A percentile compares a stretch with the other conserved stretches of the same genome.
These are phyloP conservation scores for Tolypocladium ovalisporum DNA, from an alignment of 2,329 filamentous ascomycete species.

Conservation along the genomic window DNA sequence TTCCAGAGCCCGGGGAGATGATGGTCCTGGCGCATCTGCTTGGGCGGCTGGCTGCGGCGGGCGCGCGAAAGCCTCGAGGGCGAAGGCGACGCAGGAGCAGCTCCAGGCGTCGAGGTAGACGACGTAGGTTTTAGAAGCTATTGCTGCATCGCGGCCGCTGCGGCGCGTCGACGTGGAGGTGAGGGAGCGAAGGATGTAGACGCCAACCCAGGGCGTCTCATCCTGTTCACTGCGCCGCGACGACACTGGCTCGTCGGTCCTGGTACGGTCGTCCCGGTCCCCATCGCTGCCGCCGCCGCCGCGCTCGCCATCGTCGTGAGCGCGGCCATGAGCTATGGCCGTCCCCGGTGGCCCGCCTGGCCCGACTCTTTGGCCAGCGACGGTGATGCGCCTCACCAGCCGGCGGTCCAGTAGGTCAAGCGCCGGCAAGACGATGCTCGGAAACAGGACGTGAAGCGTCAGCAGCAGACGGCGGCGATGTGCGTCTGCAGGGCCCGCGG, in stretches of 20 bases:
- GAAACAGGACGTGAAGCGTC: slow-evolving; percentile 78
- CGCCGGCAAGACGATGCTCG: slow-evolving; percentile 68
- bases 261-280: too few relatives aligned
- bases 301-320: neutral
- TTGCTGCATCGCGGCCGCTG: slow-evolving; percentile 4
- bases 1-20: neutral
- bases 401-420: slow-evolving; percentile 77
- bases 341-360: neutral
- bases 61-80: slow-evolving; percentile 53
- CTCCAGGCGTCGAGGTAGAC: slow-evolving; percentile 72
- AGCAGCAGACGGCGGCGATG: slow-evolving; percentile 47
- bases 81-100: slow-evolving; percentile 81
- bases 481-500: neutral
- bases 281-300: slow-evolving; percentile 1
- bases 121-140: slow-evolving; percentile 40
- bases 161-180: slow-evolving; percentile 20
- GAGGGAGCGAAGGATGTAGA: slow-evolving; percentile 57
- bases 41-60: neutral
- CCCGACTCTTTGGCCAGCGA: neutral
- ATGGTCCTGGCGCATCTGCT: neutral
- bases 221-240: neutral
- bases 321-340: neutral
- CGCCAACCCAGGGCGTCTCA: slow-evolving; percentile 6
- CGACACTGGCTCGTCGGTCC: neutral
- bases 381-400: slow-evolving; percentile 48